A percentile compares a stretch with the other conserved stretches of the same genome.
phyloP scores from a whole-genome alignment of 2,329 filamentous ascomycete genomes.

The Cercospora zeae-maydis region DNA sequence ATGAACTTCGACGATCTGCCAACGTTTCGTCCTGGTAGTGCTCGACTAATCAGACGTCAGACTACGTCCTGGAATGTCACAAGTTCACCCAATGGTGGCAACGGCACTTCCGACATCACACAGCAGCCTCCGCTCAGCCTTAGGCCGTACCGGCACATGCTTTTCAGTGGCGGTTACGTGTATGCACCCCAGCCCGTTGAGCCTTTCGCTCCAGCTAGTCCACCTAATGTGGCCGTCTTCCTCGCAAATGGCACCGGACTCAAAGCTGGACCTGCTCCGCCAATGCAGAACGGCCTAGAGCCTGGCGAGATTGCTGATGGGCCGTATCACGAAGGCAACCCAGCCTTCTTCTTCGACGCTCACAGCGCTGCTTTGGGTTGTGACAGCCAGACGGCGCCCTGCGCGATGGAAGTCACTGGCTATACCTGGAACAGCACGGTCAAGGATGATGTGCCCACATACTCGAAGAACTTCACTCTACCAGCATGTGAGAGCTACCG shows the following conservation, averaged over 20 bases:
- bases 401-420: conserved; percentile 46
- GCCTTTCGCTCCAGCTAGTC: conserved; percentile 45
- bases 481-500: conserved; percentile 42
- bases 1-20: conserved; percentile 38
- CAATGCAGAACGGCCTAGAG: conserved; percentile 23
- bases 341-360: conserved; percentile 52
- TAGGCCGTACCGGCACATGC: conserved; percentile 49
- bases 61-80: conserved; percentile 6
- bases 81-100: conserved; percentile 22
- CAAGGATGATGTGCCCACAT: conserved; percentile 37
- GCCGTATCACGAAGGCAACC: conserved; percentile 38
- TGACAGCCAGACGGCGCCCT: conserved; percentile 42
- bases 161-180: conserved; percentile 50
- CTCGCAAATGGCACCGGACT: conserved; percentile 37
- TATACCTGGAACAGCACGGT: conserved; percentile 40
- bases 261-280: conserved; percentile 14
- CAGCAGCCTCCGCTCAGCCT: conserved; percentile 41
- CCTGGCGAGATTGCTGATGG: conserved; percentile 50
- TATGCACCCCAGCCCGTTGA: conserved; percentile 46
- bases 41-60: conserved; percentile 18
- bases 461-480: conserved; percentile 41
- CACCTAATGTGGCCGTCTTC: conserved; percentile 49
- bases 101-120: conserved; percentile 32
- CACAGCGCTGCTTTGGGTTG: conserved; percentile 49
- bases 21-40: conserved; percentile 33